Evolutionary conservation across 2,329 filamentous ascomycete genomes (phyloP), one percentile per base, ranked within the genome.

Genomic region (Penicillium oxalicum): DNA sequence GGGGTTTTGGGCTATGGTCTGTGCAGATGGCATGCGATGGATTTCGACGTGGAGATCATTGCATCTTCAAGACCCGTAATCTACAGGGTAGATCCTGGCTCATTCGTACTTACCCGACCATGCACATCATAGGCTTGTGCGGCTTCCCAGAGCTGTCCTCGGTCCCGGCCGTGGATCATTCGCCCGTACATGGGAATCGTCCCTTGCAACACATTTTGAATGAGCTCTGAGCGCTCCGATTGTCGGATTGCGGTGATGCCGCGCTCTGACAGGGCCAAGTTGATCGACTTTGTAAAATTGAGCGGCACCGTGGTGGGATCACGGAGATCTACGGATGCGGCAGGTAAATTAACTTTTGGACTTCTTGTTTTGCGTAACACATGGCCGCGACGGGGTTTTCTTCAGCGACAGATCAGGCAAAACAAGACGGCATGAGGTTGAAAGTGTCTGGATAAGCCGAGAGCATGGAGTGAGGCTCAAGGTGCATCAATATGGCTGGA

Each of bases 231-330:
- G 29, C 83, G 79, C 26, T 82, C 80, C 1, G 87, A 82, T 59
- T 87, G 76, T 45, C 81, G 80, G 71, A 98, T 84, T 24, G 91
- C 88, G 67, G 93, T 87, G 67, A 97, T 91, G 29, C 93, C 93
- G 50, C 93, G 83, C 67, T 97, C 91, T 0, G 93, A 97, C 0
- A 98, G 77, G 24, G 93, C 91, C 47, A 98, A 74, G 65, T 98
- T 98, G 75, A 98, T 98, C n/a, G 93, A 97, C 68, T 90, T 95
- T 52, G 91, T 95, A 65, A 96, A 96, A 70, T 96, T 96, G 52
- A 97, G 77, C 3, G 91, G 91, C 28, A 84, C 83, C 0, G 88
- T 95, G 2, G 82, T 79, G 2, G 87, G 84, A 66, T 94, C 84
- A 36, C 93, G 84, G 42, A 97, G 83, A 73, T 98, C 93, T 97